phyloP scores from a whole-genome alignment of 2,329 filamentous ascomycete species.

The Ophiostoma piceae region DNA sequence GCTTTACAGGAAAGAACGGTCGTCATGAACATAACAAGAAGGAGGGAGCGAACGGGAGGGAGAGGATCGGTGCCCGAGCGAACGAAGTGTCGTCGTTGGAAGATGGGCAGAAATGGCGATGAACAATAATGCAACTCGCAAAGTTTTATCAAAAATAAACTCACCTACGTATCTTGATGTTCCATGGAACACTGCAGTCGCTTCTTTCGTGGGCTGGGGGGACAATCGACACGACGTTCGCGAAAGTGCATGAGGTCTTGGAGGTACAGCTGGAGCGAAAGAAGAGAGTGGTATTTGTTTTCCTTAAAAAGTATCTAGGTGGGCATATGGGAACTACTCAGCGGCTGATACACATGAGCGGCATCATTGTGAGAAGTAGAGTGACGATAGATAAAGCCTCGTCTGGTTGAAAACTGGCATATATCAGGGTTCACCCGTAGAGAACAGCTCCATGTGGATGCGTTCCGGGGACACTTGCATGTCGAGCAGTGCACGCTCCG shows the following conservation, averaged over 20 bases:
- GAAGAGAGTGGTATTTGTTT: not conserved
- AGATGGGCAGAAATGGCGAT: not conserved
- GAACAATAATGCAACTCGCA: no score
- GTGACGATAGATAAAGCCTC: not conserved
- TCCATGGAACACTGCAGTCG: not conserved
- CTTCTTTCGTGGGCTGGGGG: not conserved
- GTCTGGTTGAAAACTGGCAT: not conserved
- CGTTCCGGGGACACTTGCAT: conserved; percentile 54
- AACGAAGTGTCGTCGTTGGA: not conserved
- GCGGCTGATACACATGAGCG: not conserved
- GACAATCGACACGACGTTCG: not conserved
- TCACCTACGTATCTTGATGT: not conserved
- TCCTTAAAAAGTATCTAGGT: not conserved
- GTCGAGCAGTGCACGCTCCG: conserved; percentile 47
- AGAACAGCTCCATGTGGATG: conserved; percentile 62
- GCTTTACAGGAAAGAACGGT: not conserved
- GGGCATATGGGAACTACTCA: not conserved
- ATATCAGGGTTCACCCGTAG: not conserved
- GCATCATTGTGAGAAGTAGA: not conserved
- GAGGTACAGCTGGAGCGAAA: not conserved
- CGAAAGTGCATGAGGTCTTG: not conserved
- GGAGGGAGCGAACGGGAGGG: not conserved
- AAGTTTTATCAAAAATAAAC: not conserved
- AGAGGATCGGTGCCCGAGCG: not conserved
- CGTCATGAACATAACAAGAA: not conserved